Base-by-base conservation (phyloP, 148 eudicot genomes). In the Vaccinium vitisidaea region DNA sequence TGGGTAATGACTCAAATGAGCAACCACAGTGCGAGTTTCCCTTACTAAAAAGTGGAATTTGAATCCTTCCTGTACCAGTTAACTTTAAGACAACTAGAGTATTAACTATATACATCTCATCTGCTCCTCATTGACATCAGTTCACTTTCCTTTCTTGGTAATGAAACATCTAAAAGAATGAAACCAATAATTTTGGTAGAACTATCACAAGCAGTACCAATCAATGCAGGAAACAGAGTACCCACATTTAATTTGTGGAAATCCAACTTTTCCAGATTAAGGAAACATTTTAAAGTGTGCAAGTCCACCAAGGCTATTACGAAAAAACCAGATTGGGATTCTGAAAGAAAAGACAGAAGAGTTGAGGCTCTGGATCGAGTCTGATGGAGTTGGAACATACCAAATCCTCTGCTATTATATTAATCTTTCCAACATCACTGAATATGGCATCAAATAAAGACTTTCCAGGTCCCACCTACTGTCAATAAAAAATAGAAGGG, bases 381-480 rank as follows among this genome's bases (percentile, higher is more conserved):
- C 27, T 65, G 46, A 46, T 23, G 75, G 39, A 82, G 46, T 79
- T 19, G 49, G 18, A 70, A 58, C 93, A n/a, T 93, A 97, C 99
- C 93, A 97, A 90, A 86, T 97, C 99, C 89, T 97, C 99, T 67
- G 99, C 99, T 88, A 92, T 89, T 84, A 97, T 95, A 87, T 95
- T 91, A 82, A 97, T 90, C 81, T 89, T 86, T 83, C 99, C 96
- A 86, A 92, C 91, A 83, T 93, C 91, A 74, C 85, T 86, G 83
- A 88, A 91, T 74, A 95, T 93, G 84, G 98, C 94, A 85, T 95
- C 95, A 89, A 97, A 97, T 67, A 97, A 84, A 83, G 94, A 87
- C 61, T 90, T 94, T 82, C 99, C 96, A 85, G 99, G 99, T 88
- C 99, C 99, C 87, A 89, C 96, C 99, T 97, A 91, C 91, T 84